phyloP scores from a whole-genome alignment of 768 basidiomycete genomes.

The Paxillus involutus region DNA sequence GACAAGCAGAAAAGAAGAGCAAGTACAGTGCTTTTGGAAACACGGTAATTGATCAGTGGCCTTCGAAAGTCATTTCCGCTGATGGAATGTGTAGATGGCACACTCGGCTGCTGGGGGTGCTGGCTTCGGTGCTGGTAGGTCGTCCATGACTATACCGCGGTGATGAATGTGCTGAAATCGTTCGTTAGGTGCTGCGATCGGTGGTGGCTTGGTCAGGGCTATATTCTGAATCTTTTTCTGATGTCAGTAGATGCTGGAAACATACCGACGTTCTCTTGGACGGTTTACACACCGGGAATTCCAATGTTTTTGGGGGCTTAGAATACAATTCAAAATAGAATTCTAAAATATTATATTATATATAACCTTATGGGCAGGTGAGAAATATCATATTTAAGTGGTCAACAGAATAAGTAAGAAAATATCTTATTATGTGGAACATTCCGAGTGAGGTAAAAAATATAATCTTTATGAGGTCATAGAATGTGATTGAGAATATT shows the following conservation, averaged over 20 bases:
- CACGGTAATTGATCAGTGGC: constrained; percentile 41
- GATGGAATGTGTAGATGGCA: constrained; percentile 42
- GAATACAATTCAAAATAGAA: too few relatives aligned
- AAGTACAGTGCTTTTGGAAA: constrained; percentile 58
- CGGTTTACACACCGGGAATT: too few relatives aligned
- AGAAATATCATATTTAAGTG: too few relatives aligned
- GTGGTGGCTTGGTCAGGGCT: constrained; percentile 47
- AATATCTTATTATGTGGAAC: too few relatives aligned
- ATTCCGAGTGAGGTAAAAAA: too few relatives aligned
- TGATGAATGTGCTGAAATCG: neutral
- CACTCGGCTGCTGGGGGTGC: constrained; percentile 67
- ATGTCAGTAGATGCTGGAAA: neutral
- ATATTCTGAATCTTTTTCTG: constrained; percentile 38
- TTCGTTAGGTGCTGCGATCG: constrained; percentile 47
- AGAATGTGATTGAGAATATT: too few relatives aligned
- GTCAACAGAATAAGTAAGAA: too few relatives aligned
- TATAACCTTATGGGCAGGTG: too few relatives aligned
- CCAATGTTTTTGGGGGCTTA: too few relatives aligned
- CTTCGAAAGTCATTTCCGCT: constrained; percentile 14
- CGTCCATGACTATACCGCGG: neutral
- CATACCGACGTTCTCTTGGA: neutral
- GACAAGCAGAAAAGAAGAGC: constrained; percentile 48
- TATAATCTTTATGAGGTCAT: too few relatives aligned
- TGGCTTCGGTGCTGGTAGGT: constrained; percentile 73
- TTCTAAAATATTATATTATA: too few relatives aligned